Evolutionary conservation across 352 stramenopile species (phyloP).

Genomic region (Peronospora farinosa): DNA sequence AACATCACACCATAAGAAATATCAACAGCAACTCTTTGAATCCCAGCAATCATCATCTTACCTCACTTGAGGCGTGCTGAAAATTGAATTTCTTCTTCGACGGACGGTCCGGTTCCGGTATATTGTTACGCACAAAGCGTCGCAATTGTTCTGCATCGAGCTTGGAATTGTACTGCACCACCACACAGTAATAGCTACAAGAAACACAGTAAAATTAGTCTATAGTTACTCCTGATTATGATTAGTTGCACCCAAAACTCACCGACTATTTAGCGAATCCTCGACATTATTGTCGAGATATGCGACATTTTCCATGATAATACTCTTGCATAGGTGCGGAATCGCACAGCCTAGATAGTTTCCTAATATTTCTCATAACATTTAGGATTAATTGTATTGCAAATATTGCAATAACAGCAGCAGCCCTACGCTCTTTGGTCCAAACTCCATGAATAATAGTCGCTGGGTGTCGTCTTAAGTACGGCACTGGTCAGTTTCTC

Average conservation of each 20-base stretch:
- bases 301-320: constrained; percentile 84
- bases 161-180: constrained; percentile 84
- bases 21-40: neutral
- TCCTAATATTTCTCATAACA: constrained; percentile 18
- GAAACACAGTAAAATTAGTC: neutral
- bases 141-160: constrained; percentile 77
- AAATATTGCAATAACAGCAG: neutral
- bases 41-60: constrained; percentile 5
- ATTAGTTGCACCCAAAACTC: constrained; percentile 1
- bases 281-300: constrained; percentile 50
- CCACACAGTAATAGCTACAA: constrained; percentile 72
- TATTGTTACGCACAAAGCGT: constrained; percentile 64
- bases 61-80: constrained; percentile 66
- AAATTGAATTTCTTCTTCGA: constrained; percentile 85
- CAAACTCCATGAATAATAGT: constrained; percentile 78
- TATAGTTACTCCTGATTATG: neutral
- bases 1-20: neutral
- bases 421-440: constrained; percentile 47
- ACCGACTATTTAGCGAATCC: constrained; percentile 63
- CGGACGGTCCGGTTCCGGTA: constrained; percentile 46
- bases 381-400: neutral
- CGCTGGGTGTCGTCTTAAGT: constrained; percentile 54
- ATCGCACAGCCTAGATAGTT: constrained; percentile 52
- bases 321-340: constrained; percentile 84
- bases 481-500: constrained; percentile 48